Base-by-base conservation (phyloP, 164 flowering plant genomes). In the Aristolochia fimbriata region DNA sequence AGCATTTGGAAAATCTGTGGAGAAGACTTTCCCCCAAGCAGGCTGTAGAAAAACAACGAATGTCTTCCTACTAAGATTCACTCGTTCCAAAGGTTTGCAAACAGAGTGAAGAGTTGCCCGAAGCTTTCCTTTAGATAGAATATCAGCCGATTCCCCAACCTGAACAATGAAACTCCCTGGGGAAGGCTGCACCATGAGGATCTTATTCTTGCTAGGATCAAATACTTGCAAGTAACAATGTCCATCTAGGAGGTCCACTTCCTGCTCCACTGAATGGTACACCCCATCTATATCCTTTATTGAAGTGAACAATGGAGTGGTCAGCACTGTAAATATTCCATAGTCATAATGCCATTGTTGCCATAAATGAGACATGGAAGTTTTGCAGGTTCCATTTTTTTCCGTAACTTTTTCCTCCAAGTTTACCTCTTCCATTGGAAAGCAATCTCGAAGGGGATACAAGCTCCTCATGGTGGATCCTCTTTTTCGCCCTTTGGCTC, bases 281-380 rank as follows among this genome's bases (percentile, higher is more conserved):
- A 46, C 23, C 15, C 59, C 63, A 64, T 70, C 65, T 15, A 62
- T 55, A 14, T 10, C 69, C 15, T 67, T 47, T 24, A 58, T 37
- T 22, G 85, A 52, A 15, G 54, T 64, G 71, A 94, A 91, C 76
- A 86, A 64, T 21, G 97, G 97, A 63, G 78, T 66, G 6, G 96
- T 83, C 63, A 94, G 65, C 56, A 94, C 79, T 45, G 99, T 94
- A 63, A 94, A 91, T 51, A 86, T 76, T 47, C 96, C 97, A 71
- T 90, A 91, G 63, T 94, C 97, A 75, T 82, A 91, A 72, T 94
- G 99, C 99, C 97, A 91, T 60, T 91, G 89, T 78, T 94, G 97
- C 97, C 99, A 94, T 41, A 86, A 70, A 23, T 73, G 66, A 31
- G 77, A 68, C 60, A 54, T 48, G 19, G 71, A 62, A 60, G 61